Conservation (phyloP, 805 yeast species). For the Pichia rugopelliculosa region DNA sequence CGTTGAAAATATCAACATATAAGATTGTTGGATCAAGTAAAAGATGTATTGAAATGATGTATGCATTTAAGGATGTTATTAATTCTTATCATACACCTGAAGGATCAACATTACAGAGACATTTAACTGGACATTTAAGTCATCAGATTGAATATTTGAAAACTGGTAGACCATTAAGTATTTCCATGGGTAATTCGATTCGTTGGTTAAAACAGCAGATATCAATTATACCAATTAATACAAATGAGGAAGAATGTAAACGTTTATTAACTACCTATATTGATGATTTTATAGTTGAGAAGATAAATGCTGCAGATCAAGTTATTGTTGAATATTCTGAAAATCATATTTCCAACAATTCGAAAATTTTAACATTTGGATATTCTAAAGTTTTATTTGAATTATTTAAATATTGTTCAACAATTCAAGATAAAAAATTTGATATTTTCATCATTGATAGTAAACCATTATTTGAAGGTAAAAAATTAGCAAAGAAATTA, state of each 20-base stretch:
- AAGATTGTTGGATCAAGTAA: constrained; percentile 85
- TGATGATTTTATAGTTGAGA: constrained; percentile 76
- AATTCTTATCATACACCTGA: constrained; percentile 76
- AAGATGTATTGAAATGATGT: constrained; percentile 77
- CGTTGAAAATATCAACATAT: constrained; percentile 76
- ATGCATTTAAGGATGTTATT: constrained; percentile 75
- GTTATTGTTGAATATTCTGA: constrained; percentile 79
- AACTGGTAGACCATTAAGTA: constrained; percentile 83
- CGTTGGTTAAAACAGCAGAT: constrained; percentile 96
- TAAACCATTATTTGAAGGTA: constrained; percentile 91
- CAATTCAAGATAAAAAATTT: constrained; percentile 54
- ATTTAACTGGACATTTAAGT: constrained; percentile 78
- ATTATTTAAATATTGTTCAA: constrained; percentile 63
- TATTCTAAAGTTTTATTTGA: constrained; percentile 77
- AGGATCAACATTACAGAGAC: constrained; percentile 78
- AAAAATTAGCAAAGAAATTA: constrained; percentile 59
- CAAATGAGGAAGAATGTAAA: constrained; percentile 63
- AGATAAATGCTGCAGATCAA: constrained; percentile 73
- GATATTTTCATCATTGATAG: constrained; percentile 85
- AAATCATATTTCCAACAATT: constrained; percentile 64
- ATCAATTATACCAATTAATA: constrained; percentile 69
- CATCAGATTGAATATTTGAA: constrained; percentile 90
- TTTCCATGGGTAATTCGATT: constrained; percentile 96
- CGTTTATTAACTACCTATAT: constrained; percentile 54
- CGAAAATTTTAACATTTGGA: constrained; percentile 81